A percentile compares a stretch with the other conserved stretches of the same genome.
phyloP scores from a whole-genome alignment of 257 asterid species.

The Solanum sejunctum region DNA sequence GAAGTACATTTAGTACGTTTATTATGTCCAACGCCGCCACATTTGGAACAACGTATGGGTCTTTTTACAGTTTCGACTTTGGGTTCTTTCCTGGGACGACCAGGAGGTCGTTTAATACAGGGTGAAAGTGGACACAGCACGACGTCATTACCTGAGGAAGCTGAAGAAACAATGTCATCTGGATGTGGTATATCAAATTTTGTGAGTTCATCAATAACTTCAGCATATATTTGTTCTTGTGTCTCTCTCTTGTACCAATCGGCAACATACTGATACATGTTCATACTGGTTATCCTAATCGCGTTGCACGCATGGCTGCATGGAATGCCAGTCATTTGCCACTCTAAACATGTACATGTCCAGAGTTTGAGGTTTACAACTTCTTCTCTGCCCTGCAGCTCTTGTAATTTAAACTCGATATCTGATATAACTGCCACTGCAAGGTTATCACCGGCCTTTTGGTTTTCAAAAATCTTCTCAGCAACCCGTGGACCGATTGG shows the following conservation, averaged over 20 bases:
- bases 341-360: slow-evolving; percentile 2
- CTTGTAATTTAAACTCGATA: background rate
- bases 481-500: background rate
- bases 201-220: background rate
- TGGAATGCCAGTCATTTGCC: slow-evolving; percentile 5
- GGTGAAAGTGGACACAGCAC: background rate
- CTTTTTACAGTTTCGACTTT: background rate
- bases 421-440: background rate
- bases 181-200: background rate
- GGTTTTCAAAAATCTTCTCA: background rate
- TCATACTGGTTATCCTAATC: background rate
- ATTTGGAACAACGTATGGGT: background rate
- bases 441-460: background rate
- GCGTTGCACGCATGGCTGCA: background rate
- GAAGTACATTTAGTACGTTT: background rate
- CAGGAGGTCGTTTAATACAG: background rate
- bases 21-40: background rate
- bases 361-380: slow-evolving; percentile 1
- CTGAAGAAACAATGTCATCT: background rate
- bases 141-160: background rate
- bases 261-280: background rate
- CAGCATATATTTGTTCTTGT: slow-evolving; percentile 4
- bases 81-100: background rate
- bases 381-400: background rate
- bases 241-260: slow-evolving; percentile 1